These are phyloP conservation scores for Lactarius psammicola DNA, from an alignment of 768 basidiomycete genomes.

Conservation along the genomic window DNA sequence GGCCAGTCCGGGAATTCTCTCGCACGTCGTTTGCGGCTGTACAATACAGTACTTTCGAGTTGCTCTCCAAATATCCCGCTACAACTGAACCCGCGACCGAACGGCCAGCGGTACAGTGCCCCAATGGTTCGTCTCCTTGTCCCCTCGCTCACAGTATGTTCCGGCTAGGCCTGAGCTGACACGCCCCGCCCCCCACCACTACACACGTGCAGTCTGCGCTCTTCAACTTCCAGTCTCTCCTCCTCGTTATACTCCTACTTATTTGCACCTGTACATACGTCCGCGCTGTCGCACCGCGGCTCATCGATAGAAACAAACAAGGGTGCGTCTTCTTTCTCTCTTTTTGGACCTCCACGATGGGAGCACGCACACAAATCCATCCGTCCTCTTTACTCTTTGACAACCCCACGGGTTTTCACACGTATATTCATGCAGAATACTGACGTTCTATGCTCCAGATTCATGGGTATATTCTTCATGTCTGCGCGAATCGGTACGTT, in stretches of 20 bases:
- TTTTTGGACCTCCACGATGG: background rate
- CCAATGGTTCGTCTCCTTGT: conserved; percentile 6
- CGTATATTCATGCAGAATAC: conserved; percentile 3
- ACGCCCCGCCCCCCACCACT: background rate
- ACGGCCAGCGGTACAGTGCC: background rate
- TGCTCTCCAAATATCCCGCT: no score
- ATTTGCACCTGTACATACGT: conserved; percentile 98
- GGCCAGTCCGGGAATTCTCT: no score
- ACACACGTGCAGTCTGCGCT: conserved; percentile 68
- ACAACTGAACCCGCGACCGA: background rate
- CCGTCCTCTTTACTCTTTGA: background rate
- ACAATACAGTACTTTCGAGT: no score
- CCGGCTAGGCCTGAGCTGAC: background rate
- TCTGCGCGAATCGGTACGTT: conserved; percentile 87
- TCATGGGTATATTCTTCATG: conserved; percentile 92
- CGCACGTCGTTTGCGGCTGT: no score
- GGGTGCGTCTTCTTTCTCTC: conserved; percentile 61
- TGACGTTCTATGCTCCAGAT: conserved; percentile 47
- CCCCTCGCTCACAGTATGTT: background rate
- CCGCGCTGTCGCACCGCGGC: conserved; percentile 81
- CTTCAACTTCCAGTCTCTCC: conserved; percentile 96
- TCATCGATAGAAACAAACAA: conserved; percentile 91
- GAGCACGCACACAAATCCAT: background rate
- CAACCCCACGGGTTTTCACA: background rate
- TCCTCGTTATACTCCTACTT: conserved; percentile 88